Evolutionary conservation across 331 rosid species (phyloP).

Genomic region (Acacia pycnantha): DNA sequence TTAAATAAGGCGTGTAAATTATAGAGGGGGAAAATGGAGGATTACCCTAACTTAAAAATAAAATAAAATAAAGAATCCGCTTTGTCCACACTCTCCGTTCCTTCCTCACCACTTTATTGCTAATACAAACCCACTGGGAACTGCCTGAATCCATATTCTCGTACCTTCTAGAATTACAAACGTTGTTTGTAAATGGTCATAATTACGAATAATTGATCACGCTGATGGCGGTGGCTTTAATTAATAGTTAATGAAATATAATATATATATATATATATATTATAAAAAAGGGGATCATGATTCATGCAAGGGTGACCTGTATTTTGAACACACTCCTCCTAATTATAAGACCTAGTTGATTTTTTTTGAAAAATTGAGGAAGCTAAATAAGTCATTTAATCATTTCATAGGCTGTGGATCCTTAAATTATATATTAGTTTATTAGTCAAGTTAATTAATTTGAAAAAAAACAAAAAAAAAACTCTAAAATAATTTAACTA

Average conservation of each 20-base stretch:
- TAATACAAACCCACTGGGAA: background rate
- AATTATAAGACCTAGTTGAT: no score
- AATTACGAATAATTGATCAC: background rate
- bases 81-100: background rate
- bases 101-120: background rate
- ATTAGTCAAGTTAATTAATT: no score
- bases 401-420: no score
- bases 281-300: background rate
- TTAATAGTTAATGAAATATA: background rate
- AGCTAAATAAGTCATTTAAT: no score
- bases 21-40: background rate
- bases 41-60: background rate
- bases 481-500: no score
- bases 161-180: background rate
- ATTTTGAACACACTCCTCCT: no score
- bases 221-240: background rate
- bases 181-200: background rate
- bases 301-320: background rate
- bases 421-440: no score
- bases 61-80: background rate
- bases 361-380: no score
- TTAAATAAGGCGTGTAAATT: background rate
- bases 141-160: background rate
- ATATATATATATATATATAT: no score
- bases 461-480: no score